Conservation (phyloP, 2,329 filamentous ascomycete genomes). For the Diaporthe sp. region DNA sequence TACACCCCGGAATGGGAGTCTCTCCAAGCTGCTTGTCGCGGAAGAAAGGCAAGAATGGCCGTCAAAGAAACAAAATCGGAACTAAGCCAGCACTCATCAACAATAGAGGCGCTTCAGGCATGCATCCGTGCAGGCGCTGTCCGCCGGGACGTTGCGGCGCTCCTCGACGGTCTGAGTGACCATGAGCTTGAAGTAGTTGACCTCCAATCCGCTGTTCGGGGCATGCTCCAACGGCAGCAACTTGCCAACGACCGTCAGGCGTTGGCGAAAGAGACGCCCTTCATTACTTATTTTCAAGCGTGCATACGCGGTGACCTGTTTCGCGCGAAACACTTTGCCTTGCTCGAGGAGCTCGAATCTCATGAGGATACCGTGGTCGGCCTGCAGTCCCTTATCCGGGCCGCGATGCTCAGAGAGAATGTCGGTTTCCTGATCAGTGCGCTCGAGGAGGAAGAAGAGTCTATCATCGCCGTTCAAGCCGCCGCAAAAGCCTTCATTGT, state of each 20-base stretch:
- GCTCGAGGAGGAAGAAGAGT: slow-evolving; percentile 86
- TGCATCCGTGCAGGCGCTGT: slow-evolving; percentile 68
- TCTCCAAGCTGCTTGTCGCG: slow-evolving; percentile 63
- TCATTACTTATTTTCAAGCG: slow-evolving; percentile 76
- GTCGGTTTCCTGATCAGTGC: slow-evolving; percentile 82
- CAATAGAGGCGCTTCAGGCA: slow-evolving; percentile 64
- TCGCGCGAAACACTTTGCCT: slow-evolving; percentile 70
- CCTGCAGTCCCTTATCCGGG: slow-evolving; percentile 82
- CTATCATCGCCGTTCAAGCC: slow-evolving; percentile 81
- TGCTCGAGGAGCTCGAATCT: slow-evolving; percentile 79
- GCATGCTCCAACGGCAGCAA: slow-evolving; percentile 69
- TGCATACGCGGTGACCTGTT: slow-evolving; percentile 74
- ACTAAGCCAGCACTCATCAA: slow-evolving; percentile 58
- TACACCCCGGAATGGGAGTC: slow-evolving; percentile 65
- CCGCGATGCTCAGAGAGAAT: slow-evolving; percentile 81
- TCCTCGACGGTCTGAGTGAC: slow-evolving; percentile 61
- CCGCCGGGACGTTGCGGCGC: slow-evolving; percentile 62
- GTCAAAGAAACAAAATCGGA: slow-evolving; percentile 62
- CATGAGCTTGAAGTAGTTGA: slow-evolving; percentile 61
- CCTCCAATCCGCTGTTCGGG: slow-evolving; percentile 72
- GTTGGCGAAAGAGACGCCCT: slow-evolving; percentile 69
- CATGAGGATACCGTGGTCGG: slow-evolving; percentile 76
- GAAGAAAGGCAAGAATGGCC: slow-evolving; percentile 61
- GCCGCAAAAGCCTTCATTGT: slow-evolving; percentile 80
- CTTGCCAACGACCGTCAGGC: slow-evolving; percentile 64